Evolutionary conservation across 305 asterid species (phyloP).

Genomic region (Striga hermonthica): DNA sequence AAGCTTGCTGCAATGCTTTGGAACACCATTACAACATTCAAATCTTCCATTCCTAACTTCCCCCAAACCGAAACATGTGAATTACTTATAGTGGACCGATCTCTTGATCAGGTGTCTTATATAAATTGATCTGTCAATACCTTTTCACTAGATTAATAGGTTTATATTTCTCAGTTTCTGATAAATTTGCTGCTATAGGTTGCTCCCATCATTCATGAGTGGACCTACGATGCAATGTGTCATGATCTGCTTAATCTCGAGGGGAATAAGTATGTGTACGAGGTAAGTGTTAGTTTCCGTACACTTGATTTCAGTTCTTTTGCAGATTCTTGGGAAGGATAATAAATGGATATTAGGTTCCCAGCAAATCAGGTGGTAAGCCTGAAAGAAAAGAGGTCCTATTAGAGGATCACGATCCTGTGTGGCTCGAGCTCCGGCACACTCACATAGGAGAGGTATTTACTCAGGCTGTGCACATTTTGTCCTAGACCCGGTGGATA

Average conservation of each 20-base stretch:
- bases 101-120: slow-evolving; percentile 71
- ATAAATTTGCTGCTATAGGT: slow-evolving; percentile 43
- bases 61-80: slow-evolving; percentile 90
- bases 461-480: slow-evolving; percentile 10
- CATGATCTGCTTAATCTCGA: slow-evolving; percentile 89
- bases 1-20: slow-evolving; percentile 85
- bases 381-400: slow-evolving; percentile 81
- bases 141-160: slow-evolving; percentile 17
- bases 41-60: slow-evolving; percentile 61
- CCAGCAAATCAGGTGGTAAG: slow-evolving; percentile 65
- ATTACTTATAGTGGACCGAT: slow-evolving; percentile 82
- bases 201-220: slow-evolving; percentile 94
- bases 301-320: slow-evolving; percentile 20
- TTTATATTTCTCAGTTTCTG: slow-evolving; percentile 15
- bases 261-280: slow-evolving; percentile 73
- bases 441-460: slow-evolving; percentile 85
- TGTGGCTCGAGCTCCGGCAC: slow-evolving; percentile 93
- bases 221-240: slow-evolving; percentile 97
- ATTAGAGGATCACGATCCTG: slow-evolving; percentile 85
- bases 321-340: slow-evolving; percentile 25
- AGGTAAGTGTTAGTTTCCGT: slow-evolving; percentile 49
- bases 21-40: slow-evolving; percentile 60
- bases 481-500: background rate
- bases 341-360: slow-evolving; percentile 43
- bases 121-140: slow-evolving; percentile 19